A percentile compares a stretch with the other conserved stretches of the same genome.
Evolutionary conservation across 139 green algal genomes (phyloP).

Genomic region (Pedinophyceae sp.): DNA sequence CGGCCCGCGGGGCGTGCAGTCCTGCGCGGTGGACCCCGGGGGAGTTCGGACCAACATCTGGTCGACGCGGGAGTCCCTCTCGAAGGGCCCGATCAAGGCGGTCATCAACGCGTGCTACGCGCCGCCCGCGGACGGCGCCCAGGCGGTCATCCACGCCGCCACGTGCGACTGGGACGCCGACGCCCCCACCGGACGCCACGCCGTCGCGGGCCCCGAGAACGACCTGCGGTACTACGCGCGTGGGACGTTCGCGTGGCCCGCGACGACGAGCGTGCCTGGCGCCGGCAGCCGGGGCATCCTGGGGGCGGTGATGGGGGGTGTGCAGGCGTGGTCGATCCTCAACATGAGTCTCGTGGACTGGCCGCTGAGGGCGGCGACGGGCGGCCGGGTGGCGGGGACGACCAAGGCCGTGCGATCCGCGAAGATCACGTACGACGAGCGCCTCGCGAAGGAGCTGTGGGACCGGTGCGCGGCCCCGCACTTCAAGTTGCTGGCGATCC

Average conservation of each 20-base stretch:
- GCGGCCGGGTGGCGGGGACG: slow-evolving; percentile 14
- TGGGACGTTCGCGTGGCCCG: slow-evolving; percentile 42
- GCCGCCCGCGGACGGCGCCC: slow-evolving; percentile 36
- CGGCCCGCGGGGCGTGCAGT: slow-evolving; percentile 10
- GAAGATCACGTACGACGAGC: slow-evolving; percentile 31
- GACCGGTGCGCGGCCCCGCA: slow-evolving; percentile 27
- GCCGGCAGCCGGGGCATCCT: neutral
- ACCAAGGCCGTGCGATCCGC: slow-evolving; percentile 24
- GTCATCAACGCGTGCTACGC: slow-evolving; percentile 46
- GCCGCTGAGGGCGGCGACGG: slow-evolving; percentile 28
- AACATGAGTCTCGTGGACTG: slow-evolving; percentile 31
- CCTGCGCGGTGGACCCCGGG: slow-evolving; percentile 44
- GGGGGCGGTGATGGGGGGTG: slow-evolving; percentile 17
- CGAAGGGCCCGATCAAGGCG: slow-evolving; percentile 23
- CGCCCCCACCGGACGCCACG: neutral
- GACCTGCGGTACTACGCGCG: slow-evolving; percentile 50
- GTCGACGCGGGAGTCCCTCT: slow-evolving; percentile 25
- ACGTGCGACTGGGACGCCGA: slow-evolving; percentile 27
- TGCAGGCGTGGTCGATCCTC: slow-evolving; percentile 13
- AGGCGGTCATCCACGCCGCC: slow-evolving; percentile 39
- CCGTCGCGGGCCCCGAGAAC: slow-evolving; percentile 7
- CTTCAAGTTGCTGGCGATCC: too few species aligned
- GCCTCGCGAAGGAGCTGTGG: slow-evolving; percentile 39
- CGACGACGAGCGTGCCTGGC: slow-evolving; percentile 9
- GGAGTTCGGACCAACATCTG: slow-evolving; percentile 50